Conservation (phyloP, 805 yeast species). For the Candida wancherniae region DNA sequence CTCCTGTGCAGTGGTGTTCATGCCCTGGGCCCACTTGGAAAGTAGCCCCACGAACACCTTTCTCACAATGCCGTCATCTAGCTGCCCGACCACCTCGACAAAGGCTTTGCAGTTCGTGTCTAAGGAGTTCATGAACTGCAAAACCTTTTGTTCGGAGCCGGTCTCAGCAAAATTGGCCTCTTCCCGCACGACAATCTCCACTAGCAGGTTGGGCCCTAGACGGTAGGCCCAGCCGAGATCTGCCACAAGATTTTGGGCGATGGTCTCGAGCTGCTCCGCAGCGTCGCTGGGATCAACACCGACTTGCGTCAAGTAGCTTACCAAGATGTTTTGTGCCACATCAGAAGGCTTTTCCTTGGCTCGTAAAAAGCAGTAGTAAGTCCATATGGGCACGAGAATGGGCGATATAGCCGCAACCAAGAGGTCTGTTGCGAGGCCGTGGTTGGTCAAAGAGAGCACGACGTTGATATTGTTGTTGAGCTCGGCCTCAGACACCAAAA, state of each 20-base stretch:
- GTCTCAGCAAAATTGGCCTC: conserved; percentile 1
- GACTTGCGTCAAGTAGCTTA: conserved; percentile 29
- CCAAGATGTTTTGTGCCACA: conserved; percentile 34
- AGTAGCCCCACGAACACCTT: conserved; percentile 48
- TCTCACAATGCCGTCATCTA: conserved; percentile 45
- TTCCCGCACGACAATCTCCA: conserved; percentile 21
- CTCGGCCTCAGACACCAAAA: conserved; percentile 41
- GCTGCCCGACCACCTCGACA: conserved; percentile 41
- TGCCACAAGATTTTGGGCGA: conserved; percentile 30
- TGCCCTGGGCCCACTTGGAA: conserved; percentile 52
- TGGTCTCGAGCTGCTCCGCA: conserved; percentile 20
- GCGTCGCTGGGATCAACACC: conserved; percentile 14
- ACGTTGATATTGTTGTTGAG: conserved; percentile 64
- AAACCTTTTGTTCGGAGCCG: conserved; percentile 23
- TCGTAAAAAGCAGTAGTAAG: conserved; percentile 37
- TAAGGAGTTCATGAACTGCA: conserved; percentile 24
- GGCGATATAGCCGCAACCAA: conserved; percentile 25
- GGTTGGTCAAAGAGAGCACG: conserved; percentile 54
- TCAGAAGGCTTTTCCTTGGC: conserved; percentile 26
- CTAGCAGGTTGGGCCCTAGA: conserved; percentile 38
- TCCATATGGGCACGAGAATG: conserved; percentile 38
- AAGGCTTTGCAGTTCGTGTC: conserved; percentile 25
- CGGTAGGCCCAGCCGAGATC: conserved; percentile 37
- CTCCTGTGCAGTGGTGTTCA: conserved; percentile 6
- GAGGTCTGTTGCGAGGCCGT: conserved; percentile 24